Evolutionary conservation across 139 green algal species (phyloP).

Genomic region (Haematococcus lacustris): DNA sequence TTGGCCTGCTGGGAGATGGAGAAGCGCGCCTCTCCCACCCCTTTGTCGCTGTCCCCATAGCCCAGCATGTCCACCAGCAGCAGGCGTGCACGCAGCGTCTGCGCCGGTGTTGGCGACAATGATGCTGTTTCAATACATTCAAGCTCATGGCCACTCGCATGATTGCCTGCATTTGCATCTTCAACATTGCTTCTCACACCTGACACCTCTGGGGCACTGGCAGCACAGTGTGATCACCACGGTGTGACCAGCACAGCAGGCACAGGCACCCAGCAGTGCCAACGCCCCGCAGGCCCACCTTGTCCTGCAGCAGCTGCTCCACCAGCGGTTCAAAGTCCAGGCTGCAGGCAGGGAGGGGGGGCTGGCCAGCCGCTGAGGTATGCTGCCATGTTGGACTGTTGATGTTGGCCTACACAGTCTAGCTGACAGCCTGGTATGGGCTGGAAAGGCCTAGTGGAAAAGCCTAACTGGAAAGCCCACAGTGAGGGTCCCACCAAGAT

Average conservation of each 20-base stretch:
- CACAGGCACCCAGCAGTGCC: too few species aligned
- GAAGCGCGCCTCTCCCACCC: slow-evolving; percentile 4
- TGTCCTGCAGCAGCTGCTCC: background rate
- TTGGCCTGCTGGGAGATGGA: background rate
- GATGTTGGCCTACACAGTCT: too few species aligned
- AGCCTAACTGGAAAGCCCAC: background rate
- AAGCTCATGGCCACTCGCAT: too few species aligned
- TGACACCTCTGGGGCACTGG: too few species aligned
- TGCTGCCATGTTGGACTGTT: background rate
- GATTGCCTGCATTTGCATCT: too few species aligned
- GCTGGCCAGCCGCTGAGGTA: too few species aligned
- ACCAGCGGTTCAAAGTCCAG: background rate
- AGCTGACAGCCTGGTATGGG: background rate
- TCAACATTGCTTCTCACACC: too few species aligned
- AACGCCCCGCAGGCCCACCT: too few species aligned
- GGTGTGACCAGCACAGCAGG: too few species aligned
- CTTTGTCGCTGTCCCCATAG: background rate
- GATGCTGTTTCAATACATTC: too few species aligned
- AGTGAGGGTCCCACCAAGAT: background rate
- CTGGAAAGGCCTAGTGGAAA: background rate
- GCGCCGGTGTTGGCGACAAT: too few species aligned
- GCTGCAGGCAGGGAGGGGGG: background rate
- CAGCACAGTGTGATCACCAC: too few species aligned
- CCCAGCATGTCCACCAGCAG: background rate
- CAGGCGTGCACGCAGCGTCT: background rate